Base-by-base conservation (phyloP, 2,329 filamentous ascomycete genomes). In the Venturia oleaginea region DNA sequence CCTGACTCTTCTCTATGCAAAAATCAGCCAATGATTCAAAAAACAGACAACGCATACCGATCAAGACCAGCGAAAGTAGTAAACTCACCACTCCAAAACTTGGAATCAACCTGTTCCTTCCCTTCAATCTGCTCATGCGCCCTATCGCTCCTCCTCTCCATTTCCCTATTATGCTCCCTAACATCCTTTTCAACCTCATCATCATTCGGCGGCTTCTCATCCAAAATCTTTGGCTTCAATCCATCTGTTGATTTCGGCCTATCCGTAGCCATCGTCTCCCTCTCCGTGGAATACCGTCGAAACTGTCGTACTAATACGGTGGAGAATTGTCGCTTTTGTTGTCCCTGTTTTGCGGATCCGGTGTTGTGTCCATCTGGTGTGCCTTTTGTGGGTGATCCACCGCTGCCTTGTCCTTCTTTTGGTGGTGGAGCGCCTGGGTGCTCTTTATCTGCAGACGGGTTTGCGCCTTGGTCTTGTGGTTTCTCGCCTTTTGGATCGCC, bases 401-500 rank as follows among this genome's bases (percentile, higher is more conserved):
- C 69, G 59, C 69, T 71, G 65, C 70, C 68, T 65, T 76, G 68
- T n/a, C 74, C 77, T 6, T 72, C 75, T 65, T 77, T 75, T 4
- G 78, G 77, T 11, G 77, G 72, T 65, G 76, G 70, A 6, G 78
- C 77, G 6, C 78, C 78, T 1, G 78, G 78, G 66, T 80, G 78
- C 70, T 80, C 78, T 37, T 75, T 67, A 66, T 76, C 68, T 64
- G 74, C 75, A 17, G 73, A 74, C 3, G 69, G 70, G 67, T 75
- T 76, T 51, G 74, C 67, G 67, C 76, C 76, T 67, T 78, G 77
- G 60, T 76, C 67, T 69, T 79, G 71, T 0, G 76, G 76, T n/a
- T 76, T 75, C 68, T 79, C 76, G 65, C 75, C 76, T n/a, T 67
- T 72, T 37, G 77, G 77, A 61, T 77, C 75, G 67, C 77, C 76